These are phyloP conservation scores for Gnomoniopsis smithogilvyi DNA, from an alignment of 2,329 filamentous ascomycete species.

Conservation along the genomic window DNA sequence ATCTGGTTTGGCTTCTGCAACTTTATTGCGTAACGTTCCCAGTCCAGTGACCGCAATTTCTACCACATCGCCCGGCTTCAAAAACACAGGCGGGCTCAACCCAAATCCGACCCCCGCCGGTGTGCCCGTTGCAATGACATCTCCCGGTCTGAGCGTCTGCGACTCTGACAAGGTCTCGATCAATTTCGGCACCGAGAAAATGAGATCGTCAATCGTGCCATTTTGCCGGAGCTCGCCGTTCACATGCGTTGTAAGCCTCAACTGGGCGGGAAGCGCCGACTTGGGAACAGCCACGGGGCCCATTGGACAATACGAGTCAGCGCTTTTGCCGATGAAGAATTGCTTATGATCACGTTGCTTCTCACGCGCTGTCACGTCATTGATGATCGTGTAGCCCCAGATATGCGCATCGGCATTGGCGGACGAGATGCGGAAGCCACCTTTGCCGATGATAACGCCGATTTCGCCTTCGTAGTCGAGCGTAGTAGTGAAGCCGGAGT, in stretches of 20 bases:
- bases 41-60: slow-evolving; percentile 38
- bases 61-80: slow-evolving; percentile 39
- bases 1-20: slow-evolving; percentile 29
- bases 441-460: slow-evolving; percentile 51
- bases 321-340: slow-evolving; percentile 56
- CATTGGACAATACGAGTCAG: slow-evolving; percentile 55
- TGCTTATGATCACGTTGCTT: slow-evolving; percentile 55
- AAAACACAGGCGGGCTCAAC: slow-evolving; percentile 35
- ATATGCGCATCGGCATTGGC: slow-evolving; percentile 46
- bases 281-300: slow-evolving; percentile 15
- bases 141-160: slow-evolving; percentile 41
- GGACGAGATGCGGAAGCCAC: slow-evolving; percentile 40
- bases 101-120: slow-evolving; percentile 47
- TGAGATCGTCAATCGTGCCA: slow-evolving; percentile 31
- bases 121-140: slow-evolving; percentile 43
- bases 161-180: slow-evolving; percentile 39
- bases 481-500: slow-evolving; percentile 34
- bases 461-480: slow-evolving; percentile 56
- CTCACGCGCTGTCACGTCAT: slow-evolving; percentile 50
- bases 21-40: slow-evolving; percentile 36
- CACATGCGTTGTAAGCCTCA: background rate
- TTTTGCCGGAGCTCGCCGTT: slow-evolving; percentile 9
- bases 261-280: background rate
- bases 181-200: slow-evolving; percentile 25
- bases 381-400: slow-evolving; percentile 56